Percentiles rank a stretch among this genome's conserved stretches.
Evolutionary conservation across 164 flowering plant genomes (phyloP).

Genomic region (Malania oleifera): DNA sequence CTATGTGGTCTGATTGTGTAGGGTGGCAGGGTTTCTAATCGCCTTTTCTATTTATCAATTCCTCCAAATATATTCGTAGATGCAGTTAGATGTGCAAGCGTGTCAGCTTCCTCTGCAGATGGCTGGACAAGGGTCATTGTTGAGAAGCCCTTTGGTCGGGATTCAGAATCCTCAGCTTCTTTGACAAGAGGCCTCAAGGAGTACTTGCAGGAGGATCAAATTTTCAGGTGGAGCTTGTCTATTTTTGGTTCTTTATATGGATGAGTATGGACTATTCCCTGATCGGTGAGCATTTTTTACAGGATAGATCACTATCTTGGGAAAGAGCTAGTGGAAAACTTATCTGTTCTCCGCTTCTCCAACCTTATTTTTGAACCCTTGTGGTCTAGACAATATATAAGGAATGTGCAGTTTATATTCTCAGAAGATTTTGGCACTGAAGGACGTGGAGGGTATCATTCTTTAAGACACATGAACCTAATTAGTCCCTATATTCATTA

Average conservation of each 20-base stretch:
- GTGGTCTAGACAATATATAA: constrained; percentile 91
- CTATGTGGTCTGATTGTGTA: constrained; percentile 20
- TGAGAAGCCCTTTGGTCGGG: constrained; percentile 96
- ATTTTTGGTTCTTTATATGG: background rate
- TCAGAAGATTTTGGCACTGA: constrained; percentile 98
- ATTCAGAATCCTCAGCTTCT: constrained; percentile 85
- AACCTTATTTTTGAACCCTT: constrained; percentile 91
- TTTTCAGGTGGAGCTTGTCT: constrained; percentile 54
- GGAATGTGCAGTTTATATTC: constrained; percentile 87
- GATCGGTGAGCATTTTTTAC: constrained; percentile 16
- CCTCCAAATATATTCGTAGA: constrained; percentile 93
- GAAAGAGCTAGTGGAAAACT: constrained; percentile 91
- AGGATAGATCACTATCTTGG: constrained; percentile 96
- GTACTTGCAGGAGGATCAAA: constrained; percentile 81
- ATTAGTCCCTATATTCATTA: background rate
- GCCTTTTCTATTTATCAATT: constrained; percentile 84
- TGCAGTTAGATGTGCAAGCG: constrained; percentile 78
- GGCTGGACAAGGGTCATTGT: constrained; percentile 99
- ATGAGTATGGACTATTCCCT: background rate
- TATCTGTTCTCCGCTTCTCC: constrained; percentile 93
- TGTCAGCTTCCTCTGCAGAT: constrained; percentile 67
- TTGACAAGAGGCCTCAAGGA: constrained; percentile 72
- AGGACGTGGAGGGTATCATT: constrained; percentile 87
- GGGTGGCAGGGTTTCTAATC: constrained; percentile 73
- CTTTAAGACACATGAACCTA: background rate